Base-by-base conservation (phyloP, 2,329 filamentous ascomycete species). In the Pseudogymnoascus sp. region DNA sequence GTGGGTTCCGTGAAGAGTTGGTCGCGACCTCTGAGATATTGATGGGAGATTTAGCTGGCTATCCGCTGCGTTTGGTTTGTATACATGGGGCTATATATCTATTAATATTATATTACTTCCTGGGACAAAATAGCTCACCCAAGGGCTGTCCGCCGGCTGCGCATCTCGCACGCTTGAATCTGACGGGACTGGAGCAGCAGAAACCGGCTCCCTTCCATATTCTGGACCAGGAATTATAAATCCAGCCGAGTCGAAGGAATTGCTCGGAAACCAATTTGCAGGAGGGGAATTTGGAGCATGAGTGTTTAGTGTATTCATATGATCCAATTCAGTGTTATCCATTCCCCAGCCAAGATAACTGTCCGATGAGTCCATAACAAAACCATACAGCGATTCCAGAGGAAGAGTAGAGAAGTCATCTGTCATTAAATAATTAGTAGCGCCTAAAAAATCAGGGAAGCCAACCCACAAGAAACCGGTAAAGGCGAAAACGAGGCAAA, bases 341-440 rank as follows among this genome's bases (percentile, higher is more conserved):
- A 64, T 63, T 50, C 60, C 58, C 63, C 63, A 64, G 58, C 63
- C 63, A 60, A 64, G 57, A 44, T 61, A 64, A 21, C 63, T 63
- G 15, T 64, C 63, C 29, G 58, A 64, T 41, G 61, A 40, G 33
- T 64, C 63, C 58, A 63, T 64, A 36, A 54, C 31, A 57, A 64
- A 62, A 33, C 60, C 63, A 62, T 63, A 64, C 15, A 64, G 60
- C 40, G 61, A 54, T 58, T 60, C 61, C 5, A 63, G 36, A 26
- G 63, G 35, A 47, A 64, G 58, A n/a, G 10, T 41, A 6, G 61
- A 59, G 59, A 64, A 63, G 54, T 63, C 62, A 58, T 62, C 60
- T 41, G 33, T 35, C 21, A 36, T 50, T 58, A 37, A 35, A 21
- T 17, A 44, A 58, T 64, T 40, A 62, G 44, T 21, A 44, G 6